A percentile compares a stretch with the other conserved stretches of the same genome.
Conservation (phyloP, 2,329 filamentous ascomycete genomes). For the Botrytis galanthina region DNA sequence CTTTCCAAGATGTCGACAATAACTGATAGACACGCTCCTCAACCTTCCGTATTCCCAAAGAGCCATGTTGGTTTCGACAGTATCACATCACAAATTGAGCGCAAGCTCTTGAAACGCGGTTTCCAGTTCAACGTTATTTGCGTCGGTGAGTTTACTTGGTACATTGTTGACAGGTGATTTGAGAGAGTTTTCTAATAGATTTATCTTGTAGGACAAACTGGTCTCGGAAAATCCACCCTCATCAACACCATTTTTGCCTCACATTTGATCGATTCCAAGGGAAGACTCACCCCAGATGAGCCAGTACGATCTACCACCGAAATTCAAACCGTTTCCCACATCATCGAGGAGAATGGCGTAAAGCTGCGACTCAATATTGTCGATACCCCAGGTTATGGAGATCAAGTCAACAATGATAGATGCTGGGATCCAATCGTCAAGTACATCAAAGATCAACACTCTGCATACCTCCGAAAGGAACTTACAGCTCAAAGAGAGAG, state of each 20-base stretch:
- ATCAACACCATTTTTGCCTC: slow-evolving; percentile 99
- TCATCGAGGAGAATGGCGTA: slow-evolving; percentile 99
- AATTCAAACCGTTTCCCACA: slow-evolving; percentile 96
- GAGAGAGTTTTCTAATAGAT: slow-evolving; percentile 28
- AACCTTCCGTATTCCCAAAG: slow-evolving; percentile 67
- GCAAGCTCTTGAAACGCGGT: slow-evolving; percentile 98
- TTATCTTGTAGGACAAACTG: slow-evolving; percentile 75
- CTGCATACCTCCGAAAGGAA: slow-evolving; percentile 97
- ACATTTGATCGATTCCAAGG: slow-evolving; percentile 98
- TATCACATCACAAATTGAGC: slow-evolving; percentile 99
- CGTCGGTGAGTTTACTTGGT: slow-evolving; percentile 71
- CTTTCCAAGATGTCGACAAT: slow-evolving; percentile 37
- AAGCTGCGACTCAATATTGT: slow-evolving; percentile 97
- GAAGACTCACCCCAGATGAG: slow-evolving; percentile 88
- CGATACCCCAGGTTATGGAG: slow-evolving; percentile 96
- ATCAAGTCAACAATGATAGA: slow-evolving; percentile 99
- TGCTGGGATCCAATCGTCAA: slow-evolving; percentile 99
- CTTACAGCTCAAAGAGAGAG: slow-evolving; percentile 98
- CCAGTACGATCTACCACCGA: slow-evolving; percentile 93
- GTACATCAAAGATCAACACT: slow-evolving; percentile 99
- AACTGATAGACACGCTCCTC: slow-evolving; percentile 36
- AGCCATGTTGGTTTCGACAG: slow-evolving; percentile 99
- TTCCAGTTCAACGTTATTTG: slow-evolving; percentile 99
- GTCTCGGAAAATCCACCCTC: slow-evolving; percentile 96
- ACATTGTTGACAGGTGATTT: slow-evolving; percentile 2